Conservation (phyloP, 345 rosid genomes). For the Aquilaria yunnanensis region DNA sequence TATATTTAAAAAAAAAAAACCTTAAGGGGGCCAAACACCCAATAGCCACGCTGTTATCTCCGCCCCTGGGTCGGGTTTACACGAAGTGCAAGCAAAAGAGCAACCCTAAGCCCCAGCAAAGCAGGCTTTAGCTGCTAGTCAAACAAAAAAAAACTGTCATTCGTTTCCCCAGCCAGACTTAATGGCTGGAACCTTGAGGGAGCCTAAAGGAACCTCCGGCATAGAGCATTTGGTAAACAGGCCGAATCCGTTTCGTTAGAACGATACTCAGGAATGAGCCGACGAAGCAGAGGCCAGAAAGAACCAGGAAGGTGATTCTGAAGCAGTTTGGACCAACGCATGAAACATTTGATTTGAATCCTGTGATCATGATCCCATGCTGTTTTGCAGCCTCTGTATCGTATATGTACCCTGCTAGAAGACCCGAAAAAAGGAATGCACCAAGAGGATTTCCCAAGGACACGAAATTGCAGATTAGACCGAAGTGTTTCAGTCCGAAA, state of each 20-base stretch:
- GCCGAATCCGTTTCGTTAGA: conserved; percentile 39
- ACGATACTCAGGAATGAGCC: conserved; percentile 41
- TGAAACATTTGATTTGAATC: conserved; percentile 20
- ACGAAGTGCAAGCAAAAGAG: no score
- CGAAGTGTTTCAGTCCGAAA: conserved; percentile 57
- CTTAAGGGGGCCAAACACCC: no score
- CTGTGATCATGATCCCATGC: conserved; percentile 15
- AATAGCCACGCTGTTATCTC: no score
- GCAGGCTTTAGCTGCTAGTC: no score
- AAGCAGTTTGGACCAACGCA: conserved; percentile 64
- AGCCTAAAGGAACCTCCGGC: conserved; percentile 53
- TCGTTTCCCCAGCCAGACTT: conserved; percentile 9
- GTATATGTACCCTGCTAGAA: conserved; percentile 50
- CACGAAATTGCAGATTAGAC: conserved; percentile 50
- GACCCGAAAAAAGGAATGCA: conserved; percentile 61
- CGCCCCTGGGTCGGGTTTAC: no score
- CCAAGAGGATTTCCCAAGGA: conserved; percentile 59
- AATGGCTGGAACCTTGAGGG: conserved; percentile 34
- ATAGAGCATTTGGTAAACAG: conserved; percentile 58
- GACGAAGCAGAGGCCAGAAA: conserved; percentile 41
- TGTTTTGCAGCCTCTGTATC: conserved; percentile 58
- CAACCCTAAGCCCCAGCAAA: neutral
- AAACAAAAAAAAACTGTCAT: neutral
- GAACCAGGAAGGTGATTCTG: conserved; percentile 53
- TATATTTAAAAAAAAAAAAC: no score